Evolutionary conservation across 805 yeast genomes (phyloP).

Genomic region (Wickerhamomyces tratensis): DNA sequence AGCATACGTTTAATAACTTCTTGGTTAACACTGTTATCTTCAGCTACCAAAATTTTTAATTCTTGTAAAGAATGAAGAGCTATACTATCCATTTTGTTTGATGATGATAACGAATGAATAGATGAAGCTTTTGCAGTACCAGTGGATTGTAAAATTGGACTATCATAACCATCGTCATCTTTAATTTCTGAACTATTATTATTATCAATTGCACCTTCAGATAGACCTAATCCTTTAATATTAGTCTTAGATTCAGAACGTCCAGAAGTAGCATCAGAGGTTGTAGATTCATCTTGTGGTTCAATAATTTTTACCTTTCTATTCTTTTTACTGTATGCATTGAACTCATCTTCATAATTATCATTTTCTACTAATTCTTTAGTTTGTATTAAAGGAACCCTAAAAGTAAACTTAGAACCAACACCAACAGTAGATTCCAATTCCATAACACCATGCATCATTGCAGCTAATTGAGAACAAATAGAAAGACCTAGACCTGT

Average conservation of each 20-base stretch:
- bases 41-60: slow-evolving; percentile 73
- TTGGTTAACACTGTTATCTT: slow-evolving; percentile 89
- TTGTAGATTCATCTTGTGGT: slow-evolving; percentile 5
- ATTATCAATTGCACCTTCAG: neutral
- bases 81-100: neutral
- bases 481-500: slow-evolving; percentile 89
- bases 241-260: too few relatives aligned
- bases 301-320: slow-evolving; percentile 31
- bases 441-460: slow-evolving; percentile 84
- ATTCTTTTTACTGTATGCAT: slow-evolving; percentile 39
- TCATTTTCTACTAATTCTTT: slow-evolving; percentile 21
- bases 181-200: neutral
- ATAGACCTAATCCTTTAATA: too few relatives aligned
- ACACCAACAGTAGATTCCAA: slow-evolving; percentile 66
- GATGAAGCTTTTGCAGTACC: slow-evolving; percentile 27
- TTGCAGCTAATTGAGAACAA: slow-evolving; percentile 79
- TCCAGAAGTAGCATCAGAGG: too few relatives aligned
- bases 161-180: slow-evolving; percentile 9
- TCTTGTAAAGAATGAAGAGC: slow-evolving; percentile 1
- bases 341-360: slow-evolving; percentile 59
- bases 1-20: slow-evolving; percentile 90
- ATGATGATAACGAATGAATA: slow-evolving; percentile 4
- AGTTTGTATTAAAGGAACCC: slow-evolving; percentile 62
- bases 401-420: slow-evolving; percentile 79
- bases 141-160: slow-evolving; percentile 27